Evolutionary conservation across 805 yeast genomes (phyloP).

Genomic region (Metschnikowia dekortorum): DNA sequence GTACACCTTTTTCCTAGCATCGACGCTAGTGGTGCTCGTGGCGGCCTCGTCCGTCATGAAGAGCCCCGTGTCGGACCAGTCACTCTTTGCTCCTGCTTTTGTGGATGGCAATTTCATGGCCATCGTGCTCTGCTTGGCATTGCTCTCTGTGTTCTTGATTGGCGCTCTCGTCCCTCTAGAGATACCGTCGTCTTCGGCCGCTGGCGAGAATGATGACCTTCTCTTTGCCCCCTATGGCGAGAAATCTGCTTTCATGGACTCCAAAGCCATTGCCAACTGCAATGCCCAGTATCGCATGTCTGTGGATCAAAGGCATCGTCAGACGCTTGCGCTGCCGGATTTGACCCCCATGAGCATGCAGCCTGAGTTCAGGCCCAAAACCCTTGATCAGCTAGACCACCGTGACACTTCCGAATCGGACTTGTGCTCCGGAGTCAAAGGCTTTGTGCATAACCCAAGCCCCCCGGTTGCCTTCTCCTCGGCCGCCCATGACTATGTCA

Average conservation of each 20-base stretch:
- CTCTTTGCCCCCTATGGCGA: background rate
- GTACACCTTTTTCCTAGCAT: background rate
- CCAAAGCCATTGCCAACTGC: background rate
- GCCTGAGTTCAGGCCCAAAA: background rate
- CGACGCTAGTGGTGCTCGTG: background rate
- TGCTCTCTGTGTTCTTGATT: background rate
- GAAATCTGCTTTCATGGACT: background rate
- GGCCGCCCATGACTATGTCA: background rate
- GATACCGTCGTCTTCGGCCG: background rate
- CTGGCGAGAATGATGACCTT: background rate
- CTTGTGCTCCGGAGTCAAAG: background rate
- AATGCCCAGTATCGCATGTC: background rate
- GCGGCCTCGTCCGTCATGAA: background rate
- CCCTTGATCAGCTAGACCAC: background rate
- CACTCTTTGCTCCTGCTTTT: background rate
- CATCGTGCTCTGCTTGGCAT: background rate
- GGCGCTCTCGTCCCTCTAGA: background rate
- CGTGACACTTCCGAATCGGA: background rate
- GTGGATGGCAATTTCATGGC: background rate
- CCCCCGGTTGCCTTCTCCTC: background rate
- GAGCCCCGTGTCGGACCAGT: background rate
- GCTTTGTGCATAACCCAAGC: slow-evolving; percentile 2
- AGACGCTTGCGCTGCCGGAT: background rate
- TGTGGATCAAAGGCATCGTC: background rate
- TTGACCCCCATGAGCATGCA: slow-evolving; percentile 3